Percentiles rank a stretch among this genome's conserved stretches.
Evolutionary conservation across 352 stramenopile species (phyloP).

Genomic region (Globisporangium cylindrosporum): DNA sequence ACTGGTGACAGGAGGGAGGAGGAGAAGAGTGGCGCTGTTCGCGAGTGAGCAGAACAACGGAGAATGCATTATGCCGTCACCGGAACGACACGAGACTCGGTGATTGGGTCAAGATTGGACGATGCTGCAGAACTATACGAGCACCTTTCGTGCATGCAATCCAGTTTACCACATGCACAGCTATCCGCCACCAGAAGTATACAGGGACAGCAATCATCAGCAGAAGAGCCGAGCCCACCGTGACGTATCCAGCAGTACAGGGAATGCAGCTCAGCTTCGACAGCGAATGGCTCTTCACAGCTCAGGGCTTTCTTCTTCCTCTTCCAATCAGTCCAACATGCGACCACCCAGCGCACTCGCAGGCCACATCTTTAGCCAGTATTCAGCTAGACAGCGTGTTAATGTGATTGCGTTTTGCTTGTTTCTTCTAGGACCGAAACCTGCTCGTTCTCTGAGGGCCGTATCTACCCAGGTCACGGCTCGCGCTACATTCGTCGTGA

Average conservation of each 20-base stretch:
- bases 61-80: background rate
- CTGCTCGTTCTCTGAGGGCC: constrained; percentile 87
- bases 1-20: background rate
- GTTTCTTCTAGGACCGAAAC: constrained; percentile 73
- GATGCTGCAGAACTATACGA: background rate
- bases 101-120: background rate
- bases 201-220: background rate
- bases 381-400: background rate
- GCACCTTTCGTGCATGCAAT: background rate
- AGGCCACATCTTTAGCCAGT: background rate
- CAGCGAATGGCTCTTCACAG: background rate
- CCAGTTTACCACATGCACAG: background rate
- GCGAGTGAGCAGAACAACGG: background rate
- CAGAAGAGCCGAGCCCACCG: background rate
- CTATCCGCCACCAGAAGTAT: background rate
- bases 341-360: background rate
- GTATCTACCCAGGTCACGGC: constrained; percentile 99
- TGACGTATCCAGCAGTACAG: background rate
- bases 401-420: constrained; percentile 1
- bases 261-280: background rate
- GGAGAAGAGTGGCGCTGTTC: background rate
- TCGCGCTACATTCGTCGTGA: constrained; percentile 98
- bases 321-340: background rate
- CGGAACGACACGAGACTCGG: background rate
- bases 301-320: background rate